Percentiles rank a stretch among this genome's conserved stretches.
Conservation (phyloP, 805 yeast genomes). For the Candida morakotiae region DNA sequence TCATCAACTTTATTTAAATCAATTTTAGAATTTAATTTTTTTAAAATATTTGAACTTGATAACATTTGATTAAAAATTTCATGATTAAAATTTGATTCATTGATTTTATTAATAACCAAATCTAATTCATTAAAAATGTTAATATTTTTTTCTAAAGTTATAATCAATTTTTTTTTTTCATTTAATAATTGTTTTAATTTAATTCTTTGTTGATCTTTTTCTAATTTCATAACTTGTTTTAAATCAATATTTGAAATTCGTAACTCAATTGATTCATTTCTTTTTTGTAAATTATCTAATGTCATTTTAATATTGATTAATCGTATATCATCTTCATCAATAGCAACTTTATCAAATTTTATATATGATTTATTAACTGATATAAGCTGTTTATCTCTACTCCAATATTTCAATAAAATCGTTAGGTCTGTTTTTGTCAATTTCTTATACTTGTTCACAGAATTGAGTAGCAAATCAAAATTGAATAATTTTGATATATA, state of each 20-base stretch:
- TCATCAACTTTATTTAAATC: slow-evolving; percentile 24
- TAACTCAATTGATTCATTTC: slow-evolving; percentile 15
- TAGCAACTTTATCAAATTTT: slow-evolving; percentile 16
- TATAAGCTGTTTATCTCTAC: slow-evolving; percentile 20
- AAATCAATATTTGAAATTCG: slow-evolving; percentile 18
- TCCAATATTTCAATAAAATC: slow-evolving; percentile 22
- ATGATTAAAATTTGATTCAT: slow-evolving; percentile 30
- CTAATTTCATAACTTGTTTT: slow-evolving; percentile 9
- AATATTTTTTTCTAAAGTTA: slow-evolving; percentile 16
- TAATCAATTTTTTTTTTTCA: slow-evolving; percentile 12
- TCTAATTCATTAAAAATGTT: slow-evolving; percentile 18
- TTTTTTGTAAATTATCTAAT: slow-evolving; percentile 15
- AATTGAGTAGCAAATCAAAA: slow-evolving; percentile 9
- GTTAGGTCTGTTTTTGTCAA: slow-evolving; percentile 22
- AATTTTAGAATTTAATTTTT: slow-evolving; percentile 23
- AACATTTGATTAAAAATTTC: slow-evolving; percentile 21
- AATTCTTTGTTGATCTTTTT: slow-evolving; percentile 10
- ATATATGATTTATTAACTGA: slow-evolving; percentile 13
- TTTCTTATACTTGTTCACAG: slow-evolving; percentile 6
- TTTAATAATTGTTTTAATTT: slow-evolving; percentile 16
- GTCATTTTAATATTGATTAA: slow-evolving; percentile 23
- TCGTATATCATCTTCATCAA: slow-evolving; percentile 28
- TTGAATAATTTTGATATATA: slow-evolving; percentile 15
- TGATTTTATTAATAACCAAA: slow-evolving; percentile 25
- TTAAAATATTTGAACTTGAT: slow-evolving; percentile 22